Evolutionary conservation across 108 stramenopile genomes (phyloP), one percentile per base, ranked within the genome.

Genomic region (Nitzschia sp.): DNA sequence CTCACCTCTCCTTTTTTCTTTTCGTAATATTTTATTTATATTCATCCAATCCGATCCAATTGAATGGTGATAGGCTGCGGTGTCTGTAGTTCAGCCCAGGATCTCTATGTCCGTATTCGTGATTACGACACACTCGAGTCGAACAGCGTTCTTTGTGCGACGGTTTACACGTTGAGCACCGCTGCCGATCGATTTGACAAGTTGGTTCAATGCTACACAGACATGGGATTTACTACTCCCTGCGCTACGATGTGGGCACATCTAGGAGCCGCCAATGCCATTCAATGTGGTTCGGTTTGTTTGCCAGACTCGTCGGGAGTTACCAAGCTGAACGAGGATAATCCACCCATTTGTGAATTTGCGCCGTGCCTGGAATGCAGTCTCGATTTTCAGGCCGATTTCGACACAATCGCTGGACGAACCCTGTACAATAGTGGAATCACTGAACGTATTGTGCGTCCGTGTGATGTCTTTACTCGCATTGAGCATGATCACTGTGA

Each of bases 1-100:
- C n/a, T n/a, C n/a, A n/a, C n/a, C n/a, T n/a, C n/a, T n/a, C n/a
- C n/a, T n/a, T n/a, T n/a, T n/a, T n/a, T n/a, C n/a, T n/a, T n/a
- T n/a, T n/a, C n/a, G n/a, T n/a, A n/a, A n/a, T n/a, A n/a, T n/a
- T n/a, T n/a, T n/a, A n/a, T n/a, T n/a, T n/a, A n/a, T n/a, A n/a
- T n/a, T n/a, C n/a, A n/a, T n/a, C n/a, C n/a, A n/a, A n/a, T n/a
- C n/a, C n/a, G n/a, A n/a, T n/a, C n/a, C n/a, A n/a, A n/a, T n/a
- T n/a, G n/a, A n/a, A n/a, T n/a, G n/a, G n/a, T n/a, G n/a, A n/a
- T n/a, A 71, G 62, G 26, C 3, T 76, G 75, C 57, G 75, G 75
- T 36, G 75, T 76, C 31, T 76, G 75, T 50, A 63, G 62, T 64
- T 65, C 63, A 31, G 69, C 66, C 0, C 68, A 70, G 44, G 75